Evolutionary conservation across 2,329 filamentous ascomycete species (phyloP).

Genomic region (Aspergillus sp.): DNA sequence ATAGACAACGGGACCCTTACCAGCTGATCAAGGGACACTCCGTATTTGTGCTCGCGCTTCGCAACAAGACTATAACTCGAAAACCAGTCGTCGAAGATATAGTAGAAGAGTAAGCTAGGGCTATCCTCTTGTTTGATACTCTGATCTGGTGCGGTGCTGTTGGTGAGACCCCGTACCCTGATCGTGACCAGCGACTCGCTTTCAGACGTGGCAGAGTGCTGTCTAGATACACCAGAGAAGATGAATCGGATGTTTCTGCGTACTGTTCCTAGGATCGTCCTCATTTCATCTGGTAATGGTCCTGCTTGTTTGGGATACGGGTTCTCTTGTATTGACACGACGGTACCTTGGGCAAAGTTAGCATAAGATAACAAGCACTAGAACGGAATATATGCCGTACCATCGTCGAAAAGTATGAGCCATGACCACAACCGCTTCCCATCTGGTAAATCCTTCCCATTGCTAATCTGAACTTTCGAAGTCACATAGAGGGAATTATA

Average conservation of each 20-base stretch:
- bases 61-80: constrained; percentile 56
- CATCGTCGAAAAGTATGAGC: constrained; percentile 62
- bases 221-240: constrained; percentile 54
- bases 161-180: constrained; percentile 32
- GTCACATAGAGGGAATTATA: constrained; percentile 53
- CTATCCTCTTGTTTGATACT: constrained; percentile 44
- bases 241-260: constrained; percentile 56
- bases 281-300: constrained; percentile 21
- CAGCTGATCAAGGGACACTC: constrained; percentile 43
- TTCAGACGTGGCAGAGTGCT: constrained; percentile 41
- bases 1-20: constrained; percentile 25
- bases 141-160: constrained; percentile 22
- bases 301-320: constrained; percentile 44
- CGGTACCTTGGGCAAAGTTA: constrained; percentile 46
- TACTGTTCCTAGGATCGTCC: constrained; percentile 29
- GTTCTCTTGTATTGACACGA: constrained; percentile 63
- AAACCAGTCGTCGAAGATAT: constrained; percentile 62
- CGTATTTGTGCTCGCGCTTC: constrained; percentile 48
- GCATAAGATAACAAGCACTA: background rate
- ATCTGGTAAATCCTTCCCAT: constrained; percentile 35
- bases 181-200: constrained; percentile 46
- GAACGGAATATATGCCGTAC: constrained; percentile 27
- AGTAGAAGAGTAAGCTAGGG: constrained; percentile 59
- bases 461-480: constrained; percentile 41
- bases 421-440: constrained; percentile 61